Evolutionary conservation across 1,139 yeast genomes (phyloP), one percentile per base, ranked within the genome.

Genomic region (Citeromyces siamensis): DNA sequence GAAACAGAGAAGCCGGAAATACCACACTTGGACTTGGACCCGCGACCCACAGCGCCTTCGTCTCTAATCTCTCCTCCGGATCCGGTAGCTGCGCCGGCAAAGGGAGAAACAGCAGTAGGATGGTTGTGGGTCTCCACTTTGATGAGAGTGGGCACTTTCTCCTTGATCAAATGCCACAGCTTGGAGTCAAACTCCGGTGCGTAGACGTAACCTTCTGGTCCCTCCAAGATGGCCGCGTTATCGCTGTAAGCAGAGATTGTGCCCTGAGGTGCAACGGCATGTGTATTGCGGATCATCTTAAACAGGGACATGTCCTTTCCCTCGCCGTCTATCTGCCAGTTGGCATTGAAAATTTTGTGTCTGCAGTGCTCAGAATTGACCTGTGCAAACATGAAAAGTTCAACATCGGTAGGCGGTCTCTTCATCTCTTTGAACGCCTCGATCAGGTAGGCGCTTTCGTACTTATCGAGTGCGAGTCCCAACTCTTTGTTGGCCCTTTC

Each of bases 21-120:
- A 39, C 99, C 99, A 51, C 97, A 95, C 61, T 90, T 90, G 33
- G 97, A 76, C 59, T 85, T 84, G 19, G 98, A 90, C 37, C 99
- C 99, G 58, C 96, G 75, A 45, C 99, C 99, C 16, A 90, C 95
- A 20, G 99, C 98, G 62, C 97, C 98, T 64, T 93, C 99, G 59
- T 93, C 99, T 69, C 99, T 83, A 51, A 93, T 93, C 62, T 93
- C 99, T 64, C 99, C 99, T 58, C 99, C 99, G 16, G 98, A 88
- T 46, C 99, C 99, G 14, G 99, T 93, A 28, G 99, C 95, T 28
- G 99, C 99, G 60, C 99, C 99, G 4, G 98, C 90, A 61, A 84
- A 93, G 26, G 99, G 99, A 20, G 97, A 88, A 9, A 93, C 96
- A 0, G 98, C 98, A 28, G 99, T 93, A 38, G 99, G 99, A 57